phyloP scores from a whole-genome alignment of 108 stramenopile genomes.

The Skeletonema costatum region DNA sequence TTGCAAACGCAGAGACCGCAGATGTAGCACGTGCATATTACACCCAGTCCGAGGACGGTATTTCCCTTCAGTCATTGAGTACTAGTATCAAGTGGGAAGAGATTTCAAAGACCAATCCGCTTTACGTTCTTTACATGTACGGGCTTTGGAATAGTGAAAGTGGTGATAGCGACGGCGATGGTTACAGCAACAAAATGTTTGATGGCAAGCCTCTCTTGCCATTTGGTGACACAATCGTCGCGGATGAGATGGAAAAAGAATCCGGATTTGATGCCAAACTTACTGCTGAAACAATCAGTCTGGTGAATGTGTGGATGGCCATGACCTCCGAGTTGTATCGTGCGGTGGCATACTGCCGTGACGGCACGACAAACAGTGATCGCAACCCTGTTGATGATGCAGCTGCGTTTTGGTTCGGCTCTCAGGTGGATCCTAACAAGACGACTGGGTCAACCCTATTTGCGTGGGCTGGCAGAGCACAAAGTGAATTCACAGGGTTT shows the following conservation, averaged over 20 bases:
- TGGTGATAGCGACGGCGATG: constrained; percentile 31
- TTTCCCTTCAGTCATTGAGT: constrained; percentile 36
- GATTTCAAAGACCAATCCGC: constrained; percentile 28
- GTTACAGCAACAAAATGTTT: constrained; percentile 57
- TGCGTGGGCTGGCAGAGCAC: constrained; percentile 58
- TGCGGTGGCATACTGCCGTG: constrained; percentile 45
- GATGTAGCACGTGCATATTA: constrained; percentile 32
- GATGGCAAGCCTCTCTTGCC: constrained; percentile 23
- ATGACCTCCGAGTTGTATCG: constrained; percentile 61
- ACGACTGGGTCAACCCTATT: constrained; percentile 67
- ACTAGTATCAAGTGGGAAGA: constrained; percentile 9
- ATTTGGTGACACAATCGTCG: constrained; percentile 50
- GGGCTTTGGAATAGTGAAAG: constrained; percentile 33
- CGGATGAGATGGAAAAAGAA: constrained; percentile 28
- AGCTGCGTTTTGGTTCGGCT: constrained; percentile 79
- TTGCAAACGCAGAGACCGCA: constrained; percentile 14
- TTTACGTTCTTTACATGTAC: constrained; percentile 42
- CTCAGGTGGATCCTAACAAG: constrained; percentile 44
- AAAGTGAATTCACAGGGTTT: constrained; percentile 32
- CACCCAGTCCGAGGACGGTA: constrained; percentile 26
- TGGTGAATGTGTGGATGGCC: constrained; percentile 68
- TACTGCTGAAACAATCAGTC: constrained; percentile 50
- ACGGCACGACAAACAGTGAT: constrained; percentile 11
- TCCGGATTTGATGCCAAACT: constrained; percentile 35
- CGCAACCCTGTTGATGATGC: constrained; percentile 61